Base-by-base conservation (phyloP, 495 filamentous ascomycete genomes). In the Penicillium verhagenii region DNA sequence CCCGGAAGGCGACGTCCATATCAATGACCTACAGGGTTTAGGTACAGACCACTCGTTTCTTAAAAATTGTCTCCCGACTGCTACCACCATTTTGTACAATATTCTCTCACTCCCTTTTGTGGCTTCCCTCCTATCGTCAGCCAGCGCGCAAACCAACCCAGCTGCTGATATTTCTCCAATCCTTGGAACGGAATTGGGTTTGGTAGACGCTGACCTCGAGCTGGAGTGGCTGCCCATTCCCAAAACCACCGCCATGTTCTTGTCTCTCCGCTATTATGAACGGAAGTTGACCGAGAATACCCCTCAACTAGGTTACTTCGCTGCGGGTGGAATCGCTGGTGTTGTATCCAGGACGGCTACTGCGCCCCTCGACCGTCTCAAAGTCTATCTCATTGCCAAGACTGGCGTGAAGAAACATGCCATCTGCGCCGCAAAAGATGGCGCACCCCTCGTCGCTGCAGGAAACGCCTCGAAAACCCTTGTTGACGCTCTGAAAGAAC, bases 381-480 rank as follows among this genome's bases (percentile, higher is more conserved):
- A 97, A 70, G 93, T 98, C 52, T 97, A 95, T 70, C 85, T 98
- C 39, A 96, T 98, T 63, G 93, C 95, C 19, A 92, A 96, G 72
- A 92, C 89, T 35, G 83, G 82, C 33, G 72, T 79, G 35, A 76
- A 78, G 52, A 52, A 82, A 60, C 78, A 82, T 60, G 83, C 82
- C 45, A 66, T 87, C 48, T 71, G 80, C 45, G 87, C 88, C 24
- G 87, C 80, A 2, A 91, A 91, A 64, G 79, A 85, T 23, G 90
- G 89, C 35, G 82, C 86, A 47, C 79, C 88, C 4, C 49, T 90
- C 18, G 68, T 75, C 44, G 90, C 88, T 24, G 74, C 87, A 13
- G 85, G 84, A 55, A 84, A 82, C 58, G 82, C 85, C 14, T 79
- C 82, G 9, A 76, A 79, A 58, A 87, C 92, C 13, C 75, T 98